Base-by-base conservation (phyloP, 179 eudicot genomes). In the Monotropa hypopitys region DNA sequence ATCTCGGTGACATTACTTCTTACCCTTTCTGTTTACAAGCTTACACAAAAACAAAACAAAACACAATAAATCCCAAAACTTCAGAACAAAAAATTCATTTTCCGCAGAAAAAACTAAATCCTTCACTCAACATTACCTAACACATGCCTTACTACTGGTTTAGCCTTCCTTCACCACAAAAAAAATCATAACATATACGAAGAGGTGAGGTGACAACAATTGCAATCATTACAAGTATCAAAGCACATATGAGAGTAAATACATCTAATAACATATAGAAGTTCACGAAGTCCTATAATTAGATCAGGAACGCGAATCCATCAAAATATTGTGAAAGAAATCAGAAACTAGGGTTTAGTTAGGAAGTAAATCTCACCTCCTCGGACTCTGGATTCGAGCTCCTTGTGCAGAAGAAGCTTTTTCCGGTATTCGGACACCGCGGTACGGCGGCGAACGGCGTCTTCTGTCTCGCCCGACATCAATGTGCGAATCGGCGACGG, bases 381-480 rank as follows among this genome's bases (percentile, higher is more conserved):
- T 8, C 96, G 91, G 62, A 86, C 93, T n/a, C 98, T 85, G 62
- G 97, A 88, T 21, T 95, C 96, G 72, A 91, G 91, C 74, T 93
- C 99, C 43, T 89, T 95, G 70, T 93, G 97, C 71, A 84, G 88
- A n/a, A 95, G 97, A 0, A 90, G 87, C 87, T 93, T 95, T 63
- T 91, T 93, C 47, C 95, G 86, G 70, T 94, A 90, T 0, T 95
- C 98, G 1, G 89, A 77, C 32, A 82, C 70, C 10, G 88, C 83
- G 0, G 88, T 66, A 11, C 87, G 89, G 45, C 98, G 97, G 35
- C 98, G 93, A 3, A 76, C 88, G 21, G 86, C 91, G 3, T 95
- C 98, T 65, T 90, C 97, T 3, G 49, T 40, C 73, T 85, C 88
- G 59, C n/a, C 73, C 21, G 83, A 43, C 88, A 82, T 85, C 51